Base-by-base conservation (phyloP, 2,329 filamentous ascomycete species). In the Fusarium devonianum region DNA sequence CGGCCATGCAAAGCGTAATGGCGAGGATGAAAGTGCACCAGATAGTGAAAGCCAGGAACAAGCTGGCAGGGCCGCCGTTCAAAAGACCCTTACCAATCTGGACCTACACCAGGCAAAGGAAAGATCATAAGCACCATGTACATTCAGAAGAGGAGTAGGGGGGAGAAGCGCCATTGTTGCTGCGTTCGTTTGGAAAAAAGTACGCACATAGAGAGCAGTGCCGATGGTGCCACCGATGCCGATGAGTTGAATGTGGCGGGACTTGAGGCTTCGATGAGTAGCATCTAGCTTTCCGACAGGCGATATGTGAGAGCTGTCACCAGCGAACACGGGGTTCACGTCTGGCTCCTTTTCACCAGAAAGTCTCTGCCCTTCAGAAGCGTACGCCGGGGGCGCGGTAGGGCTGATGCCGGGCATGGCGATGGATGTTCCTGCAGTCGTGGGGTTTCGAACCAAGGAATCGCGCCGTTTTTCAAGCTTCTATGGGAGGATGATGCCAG, bases 161-260 rank as follows among this genome's bases (percentile, higher is more conserved):
- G 32, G 18, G 11, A 21, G 16, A 14, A 3, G 7, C 19, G 21
- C 11, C 30, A 9, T 25, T 28, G 23, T 9, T 37, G 9, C 25
- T 11, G 22, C 25, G 26, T 6, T 7, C 13, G 23, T 34, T n/a
- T n/a, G n/a, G n/a, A 25, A 11, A 18, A 21, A 22, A 35, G 11
- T 37, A 67, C 69, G 55, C 60, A 84, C 80, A 64, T 78, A 84
- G 3, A 86, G 71, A 12, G 80, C 82, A 2, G 82, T 87, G 13
- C 84, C 84, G 53, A 87, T 86, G 6, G 83, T 85, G 1, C 83
- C 84, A 28, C 84, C 84, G 48, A 87, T 86, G 22, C 80, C 83
- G 62, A 83, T 83, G 22, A 84, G 71, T 62, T 84, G 81, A 34
- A 84, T 82, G 56, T 84, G 80, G 2, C 81, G 76, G 16, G 78